Evolutionary conservation across 129 eudicot species (phyloP).

Genomic region (Escallonia herrerae): DNA sequence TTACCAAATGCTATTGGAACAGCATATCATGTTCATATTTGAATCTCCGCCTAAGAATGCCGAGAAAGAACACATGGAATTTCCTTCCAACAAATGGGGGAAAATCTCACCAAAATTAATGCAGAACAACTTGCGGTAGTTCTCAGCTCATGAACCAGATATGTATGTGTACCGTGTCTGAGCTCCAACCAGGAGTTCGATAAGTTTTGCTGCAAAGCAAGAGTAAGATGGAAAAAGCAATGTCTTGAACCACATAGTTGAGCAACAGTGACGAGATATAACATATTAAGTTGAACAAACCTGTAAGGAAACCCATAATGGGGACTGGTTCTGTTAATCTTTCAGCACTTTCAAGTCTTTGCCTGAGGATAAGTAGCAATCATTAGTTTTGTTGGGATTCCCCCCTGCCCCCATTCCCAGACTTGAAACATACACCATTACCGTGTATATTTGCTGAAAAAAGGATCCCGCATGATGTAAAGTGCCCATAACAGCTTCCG

Average conservation of each 20-base stretch:
- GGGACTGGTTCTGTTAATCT: slow-evolving; percentile 70
- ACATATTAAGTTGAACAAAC: slow-evolving; percentile 25
- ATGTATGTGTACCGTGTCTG: slow-evolving; percentile 95
- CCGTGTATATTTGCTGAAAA: slow-evolving; percentile 82
- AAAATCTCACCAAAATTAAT: background rate
- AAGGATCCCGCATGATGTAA: slow-evolving; percentile 97
- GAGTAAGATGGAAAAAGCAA: background rate
- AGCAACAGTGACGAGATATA: too few relatives aligned
- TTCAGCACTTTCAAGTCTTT: slow-evolving; percentile 60
- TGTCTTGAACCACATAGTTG: background rate
- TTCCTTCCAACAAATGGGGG: background rate
- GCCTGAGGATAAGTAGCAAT: slow-evolving; percentile 34
- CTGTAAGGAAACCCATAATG: slow-evolving; percentile 71
- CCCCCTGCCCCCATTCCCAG: too few relatives aligned
- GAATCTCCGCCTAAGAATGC: background rate
- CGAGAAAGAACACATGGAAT: too few relatives aligned
- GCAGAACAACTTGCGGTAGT: background rate
- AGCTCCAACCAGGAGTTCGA: slow-evolving; percentile 88
- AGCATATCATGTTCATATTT: too few relatives aligned
- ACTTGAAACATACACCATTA: slow-evolving; percentile 11
- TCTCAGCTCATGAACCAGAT: slow-evolving; percentile 74
- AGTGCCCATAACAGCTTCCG: slow-evolving; percentile 80
- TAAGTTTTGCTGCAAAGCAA: slow-evolving; percentile 66
- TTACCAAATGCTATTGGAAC: too few relatives aligned
- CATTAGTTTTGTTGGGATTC: background rate